Base-by-base conservation (phyloP, 2,329 filamentous ascomycete species). In the Albifimbria verrucaria region DNA sequence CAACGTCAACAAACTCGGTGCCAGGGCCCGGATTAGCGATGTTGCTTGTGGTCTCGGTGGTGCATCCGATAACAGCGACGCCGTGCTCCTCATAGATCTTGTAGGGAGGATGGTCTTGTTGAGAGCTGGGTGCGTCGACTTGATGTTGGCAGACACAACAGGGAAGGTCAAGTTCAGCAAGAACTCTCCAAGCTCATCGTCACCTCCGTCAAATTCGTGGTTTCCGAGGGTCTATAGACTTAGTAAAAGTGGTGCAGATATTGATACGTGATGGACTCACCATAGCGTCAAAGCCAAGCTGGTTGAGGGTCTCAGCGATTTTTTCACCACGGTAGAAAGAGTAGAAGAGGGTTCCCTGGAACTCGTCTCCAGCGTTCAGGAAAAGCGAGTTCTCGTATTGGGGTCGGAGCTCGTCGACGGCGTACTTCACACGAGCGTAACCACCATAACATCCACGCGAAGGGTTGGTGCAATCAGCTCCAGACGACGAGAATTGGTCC, bases 331-430 rank as follows among this genome's bases (percentile, higher is more conserved):
- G 79, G 61, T 88, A 88, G 66, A 80, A 87, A 4, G 78, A 78
- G 70, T 86, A 88, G 72, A 86, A 88, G 7, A 87, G 73, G 1
- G 85, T 88, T 51, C 85, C 85, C 60, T 87, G 82, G 64, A 88
- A 88, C 64, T 88, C 85, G 59, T 88, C 85, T n/a, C 85, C 85
- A 2, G 80, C 81, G 52, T 88, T 86, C 45, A 88, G 71, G 70
- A 82, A 81, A 17, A 88, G 72, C 52, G 81, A 82, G 62, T 86
- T 80, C n/a, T 80, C 77, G 61, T 85, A 74, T 25, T 75, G 73
- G 5, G 79, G 76, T 25, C 83, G 77, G 23, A 82, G 76, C 60
- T 79, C 74, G 50, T 85, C 77, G 36, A 87, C 70, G 6, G 82
- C 76, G 20, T 77, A 76, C 72, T 86, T 86, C 65, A 88, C 80